A percentile compares a stretch with the other conserved stretches of the same genome.
Conservation (phyloP, 768 basidiomycete genomes). For the Chalciporus chontae region DNA sequence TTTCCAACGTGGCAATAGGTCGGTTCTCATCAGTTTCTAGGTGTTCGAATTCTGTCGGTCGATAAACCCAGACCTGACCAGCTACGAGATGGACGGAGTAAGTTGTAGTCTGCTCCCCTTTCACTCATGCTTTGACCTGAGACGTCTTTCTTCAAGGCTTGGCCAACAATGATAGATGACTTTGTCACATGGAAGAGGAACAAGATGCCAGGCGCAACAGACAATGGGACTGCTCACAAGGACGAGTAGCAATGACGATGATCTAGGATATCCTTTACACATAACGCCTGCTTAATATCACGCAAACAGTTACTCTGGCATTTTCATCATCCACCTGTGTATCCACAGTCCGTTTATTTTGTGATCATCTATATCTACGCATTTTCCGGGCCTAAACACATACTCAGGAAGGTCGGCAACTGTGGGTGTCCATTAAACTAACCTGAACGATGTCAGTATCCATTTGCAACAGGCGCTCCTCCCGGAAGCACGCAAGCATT, state of each 20-base stretch:
- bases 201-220: constrained; percentile 10
- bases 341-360: background rate
- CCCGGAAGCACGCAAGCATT: too few relatives aligned
- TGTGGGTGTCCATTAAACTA: too few relatives aligned
- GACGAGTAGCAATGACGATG: constrained; percentile 3
- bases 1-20: background rate
- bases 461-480: too few relatives aligned
- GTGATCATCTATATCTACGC: too few relatives aligned
- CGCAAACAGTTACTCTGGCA: constrained; percentile 10
- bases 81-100: constrained; percentile 78
- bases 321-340: background rate
- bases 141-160: constrained; percentile 47
- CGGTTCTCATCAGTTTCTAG: constrained; percentile 33
- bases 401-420: too few relatives aligned
- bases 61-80: constrained; percentile 53
- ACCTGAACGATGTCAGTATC: too few relatives aligned
- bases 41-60: constrained; percentile 74
- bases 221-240: background rate
- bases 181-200: constrained; percentile 66
- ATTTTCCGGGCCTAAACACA: too few relatives aligned
- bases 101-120: constrained; percentile 22
- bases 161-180: constrained; percentile 80
- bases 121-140: constrained; percentile 3
- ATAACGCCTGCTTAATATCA: constrained; percentile 17
- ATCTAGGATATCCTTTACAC: constrained; percentile 10